These are phyloP conservation scores for Dactylellina drechsleri DNA, from an alignment of 2,329 filamentous ascomycete genomes.

Conservation along the genomic window DNA sequence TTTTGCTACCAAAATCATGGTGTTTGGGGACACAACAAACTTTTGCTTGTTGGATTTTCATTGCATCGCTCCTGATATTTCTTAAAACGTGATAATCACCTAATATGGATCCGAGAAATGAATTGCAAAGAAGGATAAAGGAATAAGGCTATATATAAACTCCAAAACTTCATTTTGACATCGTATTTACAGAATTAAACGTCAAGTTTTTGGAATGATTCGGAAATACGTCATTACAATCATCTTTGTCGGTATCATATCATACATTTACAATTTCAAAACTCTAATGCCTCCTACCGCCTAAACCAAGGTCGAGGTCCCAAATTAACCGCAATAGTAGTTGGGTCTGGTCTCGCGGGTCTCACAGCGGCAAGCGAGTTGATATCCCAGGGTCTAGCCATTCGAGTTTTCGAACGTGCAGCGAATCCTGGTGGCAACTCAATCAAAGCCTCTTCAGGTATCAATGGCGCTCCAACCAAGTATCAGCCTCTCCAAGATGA, in stretches of 20 bases:
- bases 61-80: no score
- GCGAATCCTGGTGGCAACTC: slow-evolving; percentile 72
- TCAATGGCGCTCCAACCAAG: slow-evolving; percentile 71
- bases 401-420: slow-evolving; percentile 70
- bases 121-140: no score
- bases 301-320: slow-evolving; percentile 16
- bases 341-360: slow-evolving; percentile 74
- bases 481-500: slow-evolving; percentile 66
- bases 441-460: slow-evolving; percentile 75
- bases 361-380: slow-evolving; percentile 70
- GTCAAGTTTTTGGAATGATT: no score
- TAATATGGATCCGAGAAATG: no score
- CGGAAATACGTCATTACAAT: no score
- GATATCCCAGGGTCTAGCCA: slow-evolving; percentile 66
- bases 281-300: slow-evolving; percentile 9
- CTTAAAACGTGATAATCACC: no score
- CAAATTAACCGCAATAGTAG: slow-evolving; percentile 66
- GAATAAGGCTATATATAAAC: no score
- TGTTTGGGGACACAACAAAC: no score
- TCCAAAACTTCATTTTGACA: no score
- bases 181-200: no score
- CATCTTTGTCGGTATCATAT: not conserved
- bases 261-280: slow-evolving; percentile 1
- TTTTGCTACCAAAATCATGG: no score
- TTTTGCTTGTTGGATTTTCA: no score